Evolutionary conservation across 441 rosid species (phyloP), one percentile per base, ranked within the genome.

Genomic region (Erodium moschatum): DNA sequence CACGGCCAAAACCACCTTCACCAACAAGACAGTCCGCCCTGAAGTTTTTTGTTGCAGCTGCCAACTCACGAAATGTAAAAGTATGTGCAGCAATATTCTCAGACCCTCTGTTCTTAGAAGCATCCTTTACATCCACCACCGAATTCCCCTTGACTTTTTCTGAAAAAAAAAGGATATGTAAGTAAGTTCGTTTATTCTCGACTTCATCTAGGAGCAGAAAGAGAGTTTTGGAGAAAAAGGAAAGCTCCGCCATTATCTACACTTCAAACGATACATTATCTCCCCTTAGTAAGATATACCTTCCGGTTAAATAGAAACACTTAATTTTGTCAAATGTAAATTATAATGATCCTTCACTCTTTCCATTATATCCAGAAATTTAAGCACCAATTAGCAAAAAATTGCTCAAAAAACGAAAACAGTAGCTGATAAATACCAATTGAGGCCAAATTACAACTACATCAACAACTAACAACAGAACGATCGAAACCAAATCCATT

Each of bases 1-100:
- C 91, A 74, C 86, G 77, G 40, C 91, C 89, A 16, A 87, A 85
- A 13, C 91, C 89, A 35, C 89, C 91, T 76, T 85, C 91, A 0
- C 91, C 91, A 67, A 87, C 69, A 58, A 87, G 87, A 75, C 84
- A 82, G 69, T 85, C 86, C 46, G 78, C 80, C 69, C 85, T 75
- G 66, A 87, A 87, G 68, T 85, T 82, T 56, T 83, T 82, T 69
- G 89, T 84, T 44, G 89, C 86, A 20, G 73, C 50, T 24, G 85
- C 87, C 74, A 85, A 73, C 75, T 85, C 86, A 13, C 79, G 78
- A 75, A 85, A 87, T 19, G 83, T 50, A 69, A 87, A 83, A 3
- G 85, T 82, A 68, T 80, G 82, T 18, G 85, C 85, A 27, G 84
- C 81, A 61, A 82, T 84, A 76, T 79, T 77, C 65, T 79, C 82